A percentile compares a stretch with the other conserved stretches of the same genome.
Evolutionary conservation across 2,329 filamentous ascomycete species (phyloP).

Genomic region (Alternaria sp.): DNA sequence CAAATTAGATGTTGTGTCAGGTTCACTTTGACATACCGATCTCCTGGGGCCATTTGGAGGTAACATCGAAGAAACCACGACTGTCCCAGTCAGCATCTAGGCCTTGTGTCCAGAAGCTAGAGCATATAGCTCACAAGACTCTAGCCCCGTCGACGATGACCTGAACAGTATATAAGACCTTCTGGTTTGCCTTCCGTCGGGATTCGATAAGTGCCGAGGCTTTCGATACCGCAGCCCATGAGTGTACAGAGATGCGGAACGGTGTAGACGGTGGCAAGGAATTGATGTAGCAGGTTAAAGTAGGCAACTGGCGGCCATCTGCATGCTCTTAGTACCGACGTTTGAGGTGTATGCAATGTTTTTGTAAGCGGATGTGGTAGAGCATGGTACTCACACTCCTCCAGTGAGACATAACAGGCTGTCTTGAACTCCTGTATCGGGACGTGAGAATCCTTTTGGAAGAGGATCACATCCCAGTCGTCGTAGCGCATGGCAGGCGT

Average conservation of each 20-base stretch:
- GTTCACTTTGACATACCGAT: constrained; percentile 31
- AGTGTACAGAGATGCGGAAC: constrained; percentile 50
- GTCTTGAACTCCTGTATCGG: constrained; percentile 86
- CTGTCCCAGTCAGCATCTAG: constrained; percentile 35
- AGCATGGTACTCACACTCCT: constrained; percentile 44
- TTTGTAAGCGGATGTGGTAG: not conserved
- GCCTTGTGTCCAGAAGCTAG: constrained; percentile 20
- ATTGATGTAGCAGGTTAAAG: constrained; percentile 43
- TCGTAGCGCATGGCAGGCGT: constrained; percentile 76
- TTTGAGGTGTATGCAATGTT: not conserved
- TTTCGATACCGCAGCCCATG: constrained; percentile 40
- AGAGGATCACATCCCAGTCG: constrained; percentile 86
- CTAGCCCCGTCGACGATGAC: constrained; percentile 41
- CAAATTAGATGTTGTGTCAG: too few relatives aligned
- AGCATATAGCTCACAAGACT: constrained; percentile 40
- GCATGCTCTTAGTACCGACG: constrained; percentile 8
- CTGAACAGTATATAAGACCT: constrained; percentile 41
- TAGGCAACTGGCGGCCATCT: constrained; percentile 45
- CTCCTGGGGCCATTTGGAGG: constrained; percentile 44
- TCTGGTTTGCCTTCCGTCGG: constrained; percentile 33
- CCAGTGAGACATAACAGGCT: constrained; percentile 72
- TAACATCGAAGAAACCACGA: constrained; percentile 39
- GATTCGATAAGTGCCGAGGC: constrained; percentile 41
- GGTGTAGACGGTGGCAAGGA: constrained; percentile 38
- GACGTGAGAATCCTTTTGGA: constrained; percentile 70